phyloP scores from a whole-genome alignment of 495 filamentous ascomycete genomes.

The Symbiotaphrina buchneri region DNA sequence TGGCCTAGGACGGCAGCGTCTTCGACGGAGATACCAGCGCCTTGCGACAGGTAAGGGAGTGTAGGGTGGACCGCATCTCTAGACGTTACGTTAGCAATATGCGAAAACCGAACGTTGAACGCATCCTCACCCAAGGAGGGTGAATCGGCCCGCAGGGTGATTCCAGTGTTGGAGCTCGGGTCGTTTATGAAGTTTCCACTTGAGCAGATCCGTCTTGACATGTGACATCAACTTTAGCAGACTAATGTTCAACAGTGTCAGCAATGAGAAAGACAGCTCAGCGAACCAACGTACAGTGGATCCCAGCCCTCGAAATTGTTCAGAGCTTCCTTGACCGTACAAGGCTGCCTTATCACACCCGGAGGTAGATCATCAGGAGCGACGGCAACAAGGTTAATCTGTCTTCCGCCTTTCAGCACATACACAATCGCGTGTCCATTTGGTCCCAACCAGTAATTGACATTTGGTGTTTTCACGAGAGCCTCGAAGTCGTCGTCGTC shows the following conservation, averaged over 20 bases:
- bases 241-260: not conserved
- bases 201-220: conserved; percentile 1
- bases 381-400: conserved; percentile 47
- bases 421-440: conserved; percentile 41
- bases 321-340: conserved; percentile 6
- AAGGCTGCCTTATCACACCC: conserved; percentile 26
- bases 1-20: conserved; percentile 11
- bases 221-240: not conserved
- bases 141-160: not conserved
- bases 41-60: conserved; percentile 12
- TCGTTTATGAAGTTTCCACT: conserved; percentile 3
- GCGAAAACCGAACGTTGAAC: too few relatives aligned
- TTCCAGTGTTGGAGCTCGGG: not conserved
- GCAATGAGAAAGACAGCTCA: not conserved
- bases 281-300: not conserved
- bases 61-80: conserved; percentile 11
- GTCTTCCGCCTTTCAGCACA: conserved; percentile 30
- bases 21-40: conserved; percentile 10
- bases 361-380: conserved; percentile 45
- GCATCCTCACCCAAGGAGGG: too few relatives aligned
- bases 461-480: conserved; percentile 26
- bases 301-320: not conserved
- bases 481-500: conserved; percentile 23
- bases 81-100: too few relatives aligned
- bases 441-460: conserved; percentile 54